Percentiles rank a stretch among this genome's conserved stretches.
Evolutionary conservation across 441 rosid species (phyloP).

Genomic region (Erodium moschatum): DNA sequence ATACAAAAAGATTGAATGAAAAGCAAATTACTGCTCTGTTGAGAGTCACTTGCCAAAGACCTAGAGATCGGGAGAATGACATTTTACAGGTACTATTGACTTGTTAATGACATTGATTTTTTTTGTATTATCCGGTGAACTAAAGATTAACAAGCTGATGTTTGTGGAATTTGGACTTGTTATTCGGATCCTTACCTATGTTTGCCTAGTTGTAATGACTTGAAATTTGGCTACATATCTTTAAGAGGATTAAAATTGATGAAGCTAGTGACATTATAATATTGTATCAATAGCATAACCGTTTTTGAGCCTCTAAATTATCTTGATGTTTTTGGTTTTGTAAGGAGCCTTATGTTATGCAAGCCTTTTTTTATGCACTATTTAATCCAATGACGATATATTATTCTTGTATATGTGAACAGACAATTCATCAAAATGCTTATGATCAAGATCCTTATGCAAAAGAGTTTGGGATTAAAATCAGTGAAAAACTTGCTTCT

Average conservation of each 20-base stretch:
- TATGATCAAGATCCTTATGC: conserved; percentile 93
- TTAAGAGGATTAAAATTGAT: neutral
- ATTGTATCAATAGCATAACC: neutral
- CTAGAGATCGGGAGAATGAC: conserved; percentile 83
- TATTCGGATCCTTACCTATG: too few species aligned
- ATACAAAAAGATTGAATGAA: conserved; percentile 82
- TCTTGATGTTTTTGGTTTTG: neutral
- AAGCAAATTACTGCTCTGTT: conserved; percentile 82
- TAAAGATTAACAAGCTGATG: neutral
- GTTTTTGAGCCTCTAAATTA: neutral
- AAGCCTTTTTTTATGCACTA: neutral
- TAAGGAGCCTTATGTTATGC: neutral
- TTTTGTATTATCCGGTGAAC: neutral
- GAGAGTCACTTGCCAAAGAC: conserved; percentile 90
- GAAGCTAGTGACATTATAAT: neutral
- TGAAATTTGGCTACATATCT: neutral
- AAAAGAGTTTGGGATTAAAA: conserved; percentile 80
- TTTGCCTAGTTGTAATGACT: neutral
- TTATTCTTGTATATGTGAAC: conserved; percentile 15
- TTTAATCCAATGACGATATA: neutral
- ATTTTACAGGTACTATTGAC: conserved; percentile 47
- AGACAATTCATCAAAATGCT: conserved; percentile 81
- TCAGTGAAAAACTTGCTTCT: conserved; percentile 78
- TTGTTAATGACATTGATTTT: neutral
- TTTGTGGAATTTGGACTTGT: neutral